Evolutionary conservation across 495 filamentous ascomycete genomes (phyloP), one percentile per base, ranked within the genome.

Genomic region (Aspergillus campestris): DNA sequence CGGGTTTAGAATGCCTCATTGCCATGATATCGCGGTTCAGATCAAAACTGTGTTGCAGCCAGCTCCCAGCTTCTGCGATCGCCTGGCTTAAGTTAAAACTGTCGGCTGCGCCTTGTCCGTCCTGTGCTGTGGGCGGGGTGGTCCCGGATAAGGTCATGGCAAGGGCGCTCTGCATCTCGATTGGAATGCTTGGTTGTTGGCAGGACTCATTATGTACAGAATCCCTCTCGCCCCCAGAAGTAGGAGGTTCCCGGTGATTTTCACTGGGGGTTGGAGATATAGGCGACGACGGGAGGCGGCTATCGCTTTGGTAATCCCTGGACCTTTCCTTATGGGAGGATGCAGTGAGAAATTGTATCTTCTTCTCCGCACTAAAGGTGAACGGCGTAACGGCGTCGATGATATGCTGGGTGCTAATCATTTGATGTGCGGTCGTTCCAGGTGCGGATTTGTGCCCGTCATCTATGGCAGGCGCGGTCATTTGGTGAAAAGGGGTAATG

Each of bases 351-450:
- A 44, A 18, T 7, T 40, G 51, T 8, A 38, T 33, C 38, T 68
- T 71, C 42, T 70, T 72, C 8, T 64, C 59, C 0, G 70, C 72
- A 31, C 67, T 71, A 41, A 72, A 64, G 1, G 58, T 65, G 38
- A 72, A 77, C 24, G 74, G 73, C 1, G 70, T 74, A 27, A 64
- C 64, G 8, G 67, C 64, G 49, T 76, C 70, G 24, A 77, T 62
- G 57, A 76, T 69, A 35, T 55, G 66, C 55, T 77, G 74, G 5
- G 73, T 77, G 49, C 67, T 74, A 47, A 72, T 63, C 24, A 63
- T 61, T 36, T 60, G 61, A 9, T 43, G 45, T 24, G 37, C 50
- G 8, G 48, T 50, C 6, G 52, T 56, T n/a, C 43, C 46, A 5
- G 44, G 34, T 8, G 39, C 24, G 7, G 44, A 29, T 38, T 12